Evolutionary conservation across 208 protist genomes (phyloP).

Genomic region (Leishmania aethiopica): DNA sequence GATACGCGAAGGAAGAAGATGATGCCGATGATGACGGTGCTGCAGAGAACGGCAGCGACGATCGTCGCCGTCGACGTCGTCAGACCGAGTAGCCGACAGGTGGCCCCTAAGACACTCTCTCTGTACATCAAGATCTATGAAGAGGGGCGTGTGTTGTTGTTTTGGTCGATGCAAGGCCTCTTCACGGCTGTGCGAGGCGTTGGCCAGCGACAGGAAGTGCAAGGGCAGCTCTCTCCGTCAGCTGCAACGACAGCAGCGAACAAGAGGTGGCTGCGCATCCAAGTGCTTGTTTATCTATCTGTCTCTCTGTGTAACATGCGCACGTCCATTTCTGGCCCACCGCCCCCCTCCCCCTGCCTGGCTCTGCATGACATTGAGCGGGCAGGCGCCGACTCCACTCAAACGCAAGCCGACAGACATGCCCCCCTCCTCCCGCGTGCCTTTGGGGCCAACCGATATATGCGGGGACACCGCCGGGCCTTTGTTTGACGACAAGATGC

Average conservation of each 20-base stretch:
- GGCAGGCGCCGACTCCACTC: not conserved
- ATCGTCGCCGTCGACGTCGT: conserved; percentile 16
- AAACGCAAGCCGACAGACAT: not conserved
- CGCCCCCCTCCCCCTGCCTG: not conserved
- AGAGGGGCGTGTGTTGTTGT: too few species aligned
- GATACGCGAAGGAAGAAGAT: conserved; percentile 5
- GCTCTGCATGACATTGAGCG: not conserved
- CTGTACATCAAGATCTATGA: not conserved
- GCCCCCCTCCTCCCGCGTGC: not conserved
- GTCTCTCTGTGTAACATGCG: not conserved
- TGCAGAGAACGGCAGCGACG: not conserved
- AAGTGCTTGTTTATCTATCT: not conserved
- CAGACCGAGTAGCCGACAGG: not conserved
- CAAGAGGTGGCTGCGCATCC: not conserved
- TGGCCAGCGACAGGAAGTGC: not conserved
- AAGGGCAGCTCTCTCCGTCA: not conserved
- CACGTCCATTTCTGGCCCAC: not conserved
- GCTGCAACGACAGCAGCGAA: not conserved
- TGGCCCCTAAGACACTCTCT: not conserved
- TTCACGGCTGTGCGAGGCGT: not conserved
- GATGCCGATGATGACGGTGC: conserved; percentile 6
- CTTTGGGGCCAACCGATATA: not conserved
- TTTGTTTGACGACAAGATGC: not conserved
- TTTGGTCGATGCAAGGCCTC: not conserved
- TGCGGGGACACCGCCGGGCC: not conserved